Conservation (phyloP, 352 stramenopile genomes). For the Phytophthora pistaciae region DNA sequence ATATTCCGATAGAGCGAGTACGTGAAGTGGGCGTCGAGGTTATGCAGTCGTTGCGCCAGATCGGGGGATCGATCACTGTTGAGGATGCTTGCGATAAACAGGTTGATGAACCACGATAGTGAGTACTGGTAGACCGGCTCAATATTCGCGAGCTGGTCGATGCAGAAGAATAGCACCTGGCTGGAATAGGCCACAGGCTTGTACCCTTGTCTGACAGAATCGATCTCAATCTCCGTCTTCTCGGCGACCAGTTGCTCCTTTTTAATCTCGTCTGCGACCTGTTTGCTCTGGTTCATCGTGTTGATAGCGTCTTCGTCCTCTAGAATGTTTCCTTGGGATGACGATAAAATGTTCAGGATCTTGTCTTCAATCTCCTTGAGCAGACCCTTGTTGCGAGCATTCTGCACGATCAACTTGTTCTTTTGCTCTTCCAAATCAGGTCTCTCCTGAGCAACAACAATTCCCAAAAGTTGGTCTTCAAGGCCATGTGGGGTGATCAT, state of each 20-base stretch:
- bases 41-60: constrained; percentile 77
- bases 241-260: constrained; percentile 93
- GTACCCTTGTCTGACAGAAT: constrained; percentile 89
- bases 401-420: constrained; percentile 94
- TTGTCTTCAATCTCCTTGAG: constrained; percentile 96
- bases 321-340: constrained; percentile 94
- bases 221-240: constrained; percentile 92
- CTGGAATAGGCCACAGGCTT: constrained; percentile 91
- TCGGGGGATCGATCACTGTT: constrained; percentile 84
- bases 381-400: constrained; percentile 91
- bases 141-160: constrained; percentile 94
- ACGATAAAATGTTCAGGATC: constrained; percentile 93
- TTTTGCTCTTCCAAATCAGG: constrained; percentile 94
- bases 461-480: constrained; percentile 93
- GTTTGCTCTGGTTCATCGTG: constrained; percentile 93
- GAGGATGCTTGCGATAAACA: constrained; percentile 92
- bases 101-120: constrained; percentile 93
- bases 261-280: constrained; percentile 94
- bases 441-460: constrained; percentile 93
- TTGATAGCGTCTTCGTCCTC: constrained; percentile 95
- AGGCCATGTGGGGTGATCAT: constrained; percentile 96
- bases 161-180: constrained; percentile 96
- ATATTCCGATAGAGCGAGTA: constrained; percentile 95
- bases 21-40: constrained; percentile 92
- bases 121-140: constrained; percentile 95